A percentile compares a stretch with the other conserved stretches of the same genome.
These are phyloP conservation scores for Umbelopsis sp. DNA, from an alignment of 371 early-diverging fungal species.

Conservation along the genomic window DNA sequence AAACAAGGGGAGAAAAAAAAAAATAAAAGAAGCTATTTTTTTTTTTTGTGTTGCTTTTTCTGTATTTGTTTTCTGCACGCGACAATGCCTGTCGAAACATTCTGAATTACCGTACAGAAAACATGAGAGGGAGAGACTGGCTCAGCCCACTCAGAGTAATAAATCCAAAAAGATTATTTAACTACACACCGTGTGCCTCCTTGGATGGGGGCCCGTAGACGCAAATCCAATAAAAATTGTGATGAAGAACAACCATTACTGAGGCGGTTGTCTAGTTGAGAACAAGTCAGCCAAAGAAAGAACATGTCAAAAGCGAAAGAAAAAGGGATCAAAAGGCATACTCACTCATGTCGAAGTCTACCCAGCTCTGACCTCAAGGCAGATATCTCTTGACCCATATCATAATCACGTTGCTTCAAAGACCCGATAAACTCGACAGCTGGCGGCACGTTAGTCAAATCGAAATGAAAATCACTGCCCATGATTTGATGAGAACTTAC, in stretches of 20 bases:
- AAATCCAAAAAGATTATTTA: too few relatives aligned
- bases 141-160: too few relatives aligned
- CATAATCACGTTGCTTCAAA: constrained; percentile 55
- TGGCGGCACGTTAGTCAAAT: constrained; percentile 21
- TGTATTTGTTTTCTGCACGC: too few relatives aligned
- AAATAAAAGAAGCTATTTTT: too few relatives aligned
- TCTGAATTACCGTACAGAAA: too few relatives aligned
- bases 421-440: constrained; percentile 57
- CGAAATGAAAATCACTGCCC: neutral
- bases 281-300: neutral
- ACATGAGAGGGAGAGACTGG: too few relatives aligned
- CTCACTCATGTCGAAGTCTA: constrained; percentile 40
- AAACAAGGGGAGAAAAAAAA: too few relatives aligned
- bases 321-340: neutral
- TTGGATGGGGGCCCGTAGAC: too few relatives aligned
- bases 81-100: too few relatives aligned
- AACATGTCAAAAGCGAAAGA: neutral
- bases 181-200: too few relatives aligned
- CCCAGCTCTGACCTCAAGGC: constrained; percentile 42
- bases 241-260: neutral
- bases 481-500: constrained; percentile 28
- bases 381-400: constrained; percentile 52
- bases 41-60: too few relatives aligned
- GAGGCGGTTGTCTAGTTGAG: neutral
- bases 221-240: too few relatives aligned